Percentiles rank a stretch among this genome's conserved stretches.
These are phyloP conservation scores for Chlamydomonas asymmetrica DNA, from an alignment of 139 green algal species.

Conservation along the genomic window DNA sequence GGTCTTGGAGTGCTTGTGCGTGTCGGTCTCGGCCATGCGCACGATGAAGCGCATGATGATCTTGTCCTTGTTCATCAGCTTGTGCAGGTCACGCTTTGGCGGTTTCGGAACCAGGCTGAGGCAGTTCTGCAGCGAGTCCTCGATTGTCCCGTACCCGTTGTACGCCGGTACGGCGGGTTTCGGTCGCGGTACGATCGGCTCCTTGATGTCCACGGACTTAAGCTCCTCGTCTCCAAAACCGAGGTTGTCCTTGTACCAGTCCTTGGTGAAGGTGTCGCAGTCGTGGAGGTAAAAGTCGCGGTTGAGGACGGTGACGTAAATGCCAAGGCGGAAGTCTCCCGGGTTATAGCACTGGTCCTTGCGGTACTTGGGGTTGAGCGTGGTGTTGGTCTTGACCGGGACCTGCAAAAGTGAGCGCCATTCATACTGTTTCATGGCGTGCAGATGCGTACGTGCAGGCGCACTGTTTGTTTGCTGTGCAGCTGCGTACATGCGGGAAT, in stretches of 20 bases:
- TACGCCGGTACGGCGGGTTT: constrained; percentile 66
- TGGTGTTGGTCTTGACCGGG: constrained; percentile 26
- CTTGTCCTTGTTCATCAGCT: constrained; percentile 90
- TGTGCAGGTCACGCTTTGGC: constrained; percentile 79
- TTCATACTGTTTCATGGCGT: too few relatives aligned
- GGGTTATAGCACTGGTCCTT: constrained; percentile 66
- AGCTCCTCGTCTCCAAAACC: constrained; percentile 65
- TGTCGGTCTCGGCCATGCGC: constrained; percentile 53
- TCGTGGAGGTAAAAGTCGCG: constrained; percentile 83
- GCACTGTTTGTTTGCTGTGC: constrained; percentile 3
- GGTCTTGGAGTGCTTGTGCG: constrained; percentile 44
- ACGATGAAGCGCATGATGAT: constrained; percentile 79
- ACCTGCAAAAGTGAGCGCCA: too few relatives aligned
- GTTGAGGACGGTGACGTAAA: constrained; percentile 71
- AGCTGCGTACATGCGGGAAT: too few relatives aligned
- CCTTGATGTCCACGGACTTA: constrained; percentile 63
- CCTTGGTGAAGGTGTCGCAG: constrained; percentile 86
- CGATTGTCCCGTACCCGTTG: constrained; percentile 81
- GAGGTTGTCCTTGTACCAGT: constrained; percentile 66
- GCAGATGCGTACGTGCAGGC: neutral
- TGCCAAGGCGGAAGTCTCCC: constrained; percentile 80
- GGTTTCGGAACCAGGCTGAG: constrained; percentile 75
- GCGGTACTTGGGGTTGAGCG: constrained; percentile 27
- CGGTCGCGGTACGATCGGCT: constrained; percentile 45
- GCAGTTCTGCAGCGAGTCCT: constrained; percentile 89